phyloP scores from a whole-genome alignment of 345 rosid species.

The Citrus cavaleriei region DNA sequence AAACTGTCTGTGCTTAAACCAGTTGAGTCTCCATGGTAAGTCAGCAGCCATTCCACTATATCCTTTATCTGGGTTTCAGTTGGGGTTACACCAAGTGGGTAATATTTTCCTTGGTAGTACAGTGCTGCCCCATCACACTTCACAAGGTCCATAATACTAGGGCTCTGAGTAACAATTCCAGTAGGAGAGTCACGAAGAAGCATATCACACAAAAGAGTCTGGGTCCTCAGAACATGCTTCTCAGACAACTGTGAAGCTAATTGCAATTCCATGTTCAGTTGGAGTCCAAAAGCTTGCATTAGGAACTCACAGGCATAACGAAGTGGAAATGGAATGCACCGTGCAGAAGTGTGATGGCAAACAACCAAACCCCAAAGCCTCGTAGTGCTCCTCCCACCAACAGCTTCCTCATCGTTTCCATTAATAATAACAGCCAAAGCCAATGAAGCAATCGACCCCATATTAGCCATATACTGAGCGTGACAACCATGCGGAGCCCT shows the following conservation, averaged over 20 bases:
- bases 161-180: constrained; percentile 91
- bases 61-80: constrained; percentile 79
- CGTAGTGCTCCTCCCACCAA: constrained; percentile 62
- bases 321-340: constrained; percentile 86
- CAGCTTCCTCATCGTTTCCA: constrained; percentile 71
- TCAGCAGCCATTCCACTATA: constrained; percentile 84
- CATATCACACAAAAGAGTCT: constrained; percentile 94
- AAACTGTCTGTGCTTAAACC: constrained; percentile 95
- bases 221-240: constrained; percentile 87
- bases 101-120: constrained; percentile 72
- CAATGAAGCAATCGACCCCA: constrained; percentile 89
- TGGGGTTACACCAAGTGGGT: constrained; percentile 80
- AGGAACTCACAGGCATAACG: constrained; percentile 97
- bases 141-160: constrained; percentile 93
- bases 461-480: constrained; percentile 92
- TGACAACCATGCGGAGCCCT: constrained; percentile 98
- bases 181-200: constrained; percentile 95
- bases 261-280: constrained; percentile 96
- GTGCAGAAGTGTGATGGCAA: constrained; percentile 93
- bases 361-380: constrained; percentile 99
- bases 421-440: constrained; percentile 92
- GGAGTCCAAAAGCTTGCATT: constrained; percentile 98
- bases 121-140: constrained; percentile 98
- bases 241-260: constrained; percentile 82
- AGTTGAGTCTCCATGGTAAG: constrained; percentile 82